Evolutionary conservation across 345 rosid genomes (phyloP).

Genomic region (Eutrema yunnanense): DNA sequence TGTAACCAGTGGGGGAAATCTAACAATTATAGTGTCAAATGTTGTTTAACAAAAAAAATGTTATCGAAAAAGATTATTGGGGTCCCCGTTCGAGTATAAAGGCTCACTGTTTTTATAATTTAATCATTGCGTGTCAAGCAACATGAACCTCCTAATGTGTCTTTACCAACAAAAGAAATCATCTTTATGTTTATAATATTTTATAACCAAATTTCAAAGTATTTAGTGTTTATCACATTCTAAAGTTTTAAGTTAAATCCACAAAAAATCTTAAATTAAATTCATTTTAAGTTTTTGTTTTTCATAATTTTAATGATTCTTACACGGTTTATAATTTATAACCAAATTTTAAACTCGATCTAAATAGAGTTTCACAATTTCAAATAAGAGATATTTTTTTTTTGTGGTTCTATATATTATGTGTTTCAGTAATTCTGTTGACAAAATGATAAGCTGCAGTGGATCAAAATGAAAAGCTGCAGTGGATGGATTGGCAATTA

Average conservation of each 20-base stretch:
- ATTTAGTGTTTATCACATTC: background rate
- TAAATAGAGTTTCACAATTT: background rate
- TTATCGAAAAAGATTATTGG: background rate
- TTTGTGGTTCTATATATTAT: background rate
- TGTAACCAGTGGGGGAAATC: background rate
- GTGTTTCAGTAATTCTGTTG: background rate
- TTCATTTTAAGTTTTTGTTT: background rate
- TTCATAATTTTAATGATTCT: background rate
- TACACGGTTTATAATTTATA: background rate
- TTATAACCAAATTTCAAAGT: background rate
- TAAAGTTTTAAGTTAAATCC: background rate
- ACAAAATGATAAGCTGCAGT: background rate
- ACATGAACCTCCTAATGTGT: slow-evolving; percentile 24
- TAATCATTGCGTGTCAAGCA: slow-evolving; percentile 27
- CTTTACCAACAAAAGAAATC: slow-evolving; percentile 10
- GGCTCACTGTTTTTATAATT: slow-evolving; percentile 17
- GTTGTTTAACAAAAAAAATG: background rate
- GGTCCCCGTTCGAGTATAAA: slow-evolving; percentile 13
- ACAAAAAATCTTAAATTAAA: background rate
- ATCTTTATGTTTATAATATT: background rate
- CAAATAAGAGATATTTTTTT: background rate
- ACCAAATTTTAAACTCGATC: background rate
- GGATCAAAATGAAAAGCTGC: too few species aligned
- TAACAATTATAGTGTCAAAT: background rate
- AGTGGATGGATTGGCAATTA: too few species aligned